Percentiles rank a stretch among this genome's conserved stretches.
phyloP scores from a whole-genome alignment of 1,139 yeast genomes.

The Zhuliangozyma parablackwelliae region DNA sequence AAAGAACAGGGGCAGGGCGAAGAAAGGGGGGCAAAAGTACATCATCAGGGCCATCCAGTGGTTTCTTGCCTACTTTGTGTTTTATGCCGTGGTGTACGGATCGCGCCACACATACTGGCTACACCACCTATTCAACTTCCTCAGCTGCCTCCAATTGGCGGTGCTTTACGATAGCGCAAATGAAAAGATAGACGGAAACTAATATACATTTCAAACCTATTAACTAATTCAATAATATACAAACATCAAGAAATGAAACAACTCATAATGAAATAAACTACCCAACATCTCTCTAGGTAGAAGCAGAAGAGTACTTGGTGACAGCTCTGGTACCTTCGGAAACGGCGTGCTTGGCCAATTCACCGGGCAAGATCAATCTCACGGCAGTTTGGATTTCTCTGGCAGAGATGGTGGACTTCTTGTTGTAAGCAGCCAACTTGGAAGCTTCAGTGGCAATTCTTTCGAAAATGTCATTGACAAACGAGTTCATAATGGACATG shows the following conservation, averaged over 20 bases:
- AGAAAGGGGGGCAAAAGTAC: conserved; percentile 6
- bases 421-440: conserved; percentile 98
- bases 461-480: conserved; percentile 93
- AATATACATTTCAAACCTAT: conserved; percentile 15
- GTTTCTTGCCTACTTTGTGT: conserved; percentile 40
- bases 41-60: conserved; percentile 16
- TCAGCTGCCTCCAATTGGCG: conserved; percentile 37
- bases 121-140: conserved; percentile 59
- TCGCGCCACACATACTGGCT: conserved; percentile 67
- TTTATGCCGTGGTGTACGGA: conserved; percentile 60
- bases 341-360: conserved; percentile 98
- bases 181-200: conserved; percentile 7
- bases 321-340: conserved; percentile 99
- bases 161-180: conserved; percentile 1
- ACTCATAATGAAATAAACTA: conserved; percentile 4
- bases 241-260: conserved; percentile 5
- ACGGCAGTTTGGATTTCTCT: conserved; percentile 99
- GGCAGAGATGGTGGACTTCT: conserved; percentile 97
- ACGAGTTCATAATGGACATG: conserved; percentile 98
- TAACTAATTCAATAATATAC: conserved; percentile 3
- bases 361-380: conserved; percentile 98
- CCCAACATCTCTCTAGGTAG: conserved; percentile 27
- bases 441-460: conserved; percentile 98
- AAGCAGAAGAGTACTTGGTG: conserved; percentile 94
- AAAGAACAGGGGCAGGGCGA: conserved; percentile 5